These are phyloP conservation scores for Vanrija sp. DNA, from an alignment of 1,284 basidiomycete species.

Conservation along the genomic window DNA sequence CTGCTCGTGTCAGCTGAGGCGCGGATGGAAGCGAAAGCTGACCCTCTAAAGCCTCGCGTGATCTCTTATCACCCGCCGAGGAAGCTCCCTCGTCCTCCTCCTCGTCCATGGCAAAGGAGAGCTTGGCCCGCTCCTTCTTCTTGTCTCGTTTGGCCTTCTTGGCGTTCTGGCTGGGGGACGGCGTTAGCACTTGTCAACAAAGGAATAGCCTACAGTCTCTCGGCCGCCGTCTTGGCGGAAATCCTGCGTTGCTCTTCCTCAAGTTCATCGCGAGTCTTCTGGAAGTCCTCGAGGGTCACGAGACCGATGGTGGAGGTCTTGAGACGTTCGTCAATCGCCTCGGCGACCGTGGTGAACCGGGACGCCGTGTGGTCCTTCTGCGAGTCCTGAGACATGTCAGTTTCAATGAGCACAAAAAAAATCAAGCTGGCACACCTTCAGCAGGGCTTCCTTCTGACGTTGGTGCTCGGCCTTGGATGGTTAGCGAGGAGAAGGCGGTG, in stretches of 20 bases:
- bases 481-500: background rate
- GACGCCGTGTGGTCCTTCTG: slow-evolving; percentile 68
- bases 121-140: slow-evolving; percentile 83
- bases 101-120: slow-evolving; percentile 87
- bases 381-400: slow-evolving; percentile 26
- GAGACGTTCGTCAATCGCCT: slow-evolving; percentile 89
- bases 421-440: slow-evolving; percentile 17
- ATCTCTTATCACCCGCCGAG: slow-evolving; percentile 14
- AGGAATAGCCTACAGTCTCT: slow-evolving; percentile 24
- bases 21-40: background rate
- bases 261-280: slow-evolving; percentile 77
- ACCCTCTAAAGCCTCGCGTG: slow-evolving; percentile 33
- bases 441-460: slow-evolving; percentile 32
- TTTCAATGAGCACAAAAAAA: background rate
- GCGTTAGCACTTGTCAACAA: background rate
- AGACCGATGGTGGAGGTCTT: slow-evolving; percentile 93
- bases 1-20: slow-evolving; percentile 5
- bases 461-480: slow-evolving; percentile 35
- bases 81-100: slow-evolving; percentile 49
- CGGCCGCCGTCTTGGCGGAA: slow-evolving; percentile 58
- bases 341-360: slow-evolving; percentile 90
- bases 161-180: slow-evolving; percentile 10
- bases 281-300: slow-evolving; percentile 88
- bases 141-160: slow-evolving; percentile 77
- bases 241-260: slow-evolving; percentile 89